Evolutionary conservation across 306 rosid species (phyloP).

Genomic region (Sindora glabra): DNA sequence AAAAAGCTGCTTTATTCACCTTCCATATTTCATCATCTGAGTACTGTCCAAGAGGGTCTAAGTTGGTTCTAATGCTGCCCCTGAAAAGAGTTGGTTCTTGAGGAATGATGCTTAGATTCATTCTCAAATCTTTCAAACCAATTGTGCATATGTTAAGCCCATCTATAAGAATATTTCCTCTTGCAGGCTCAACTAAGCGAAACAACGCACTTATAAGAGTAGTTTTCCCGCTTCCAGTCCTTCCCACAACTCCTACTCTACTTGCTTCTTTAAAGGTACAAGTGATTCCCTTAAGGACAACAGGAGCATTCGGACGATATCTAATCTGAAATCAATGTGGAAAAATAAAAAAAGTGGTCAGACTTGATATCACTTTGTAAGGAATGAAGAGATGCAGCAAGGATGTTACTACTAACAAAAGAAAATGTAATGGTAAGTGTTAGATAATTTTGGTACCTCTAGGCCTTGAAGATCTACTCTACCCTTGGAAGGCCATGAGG

Average conservation of each 20-base stretch:
- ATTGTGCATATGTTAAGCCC: constrained; percentile 43
- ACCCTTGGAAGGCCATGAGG: constrained; percentile 46
- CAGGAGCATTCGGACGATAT: constrained; percentile 38
- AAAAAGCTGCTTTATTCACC: constrained; percentile 16
- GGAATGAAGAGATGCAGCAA: background rate
- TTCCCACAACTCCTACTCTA: constrained; percentile 57
- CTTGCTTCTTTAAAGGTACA: constrained; percentile 46
- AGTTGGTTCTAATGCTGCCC: constrained; percentile 43
- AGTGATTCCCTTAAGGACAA: constrained; percentile 44
- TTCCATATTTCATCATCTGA: constrained; percentile 53
- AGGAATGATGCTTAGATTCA: constrained; percentile 55
- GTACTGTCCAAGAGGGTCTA: constrained; percentile 46
- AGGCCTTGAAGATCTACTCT: constrained; percentile 35
- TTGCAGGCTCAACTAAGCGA: constrained; percentile 43
- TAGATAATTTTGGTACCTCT: constrained; percentile 18
- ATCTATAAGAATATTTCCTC: constrained; percentile 41
- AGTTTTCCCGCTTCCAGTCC: constrained; percentile 59
- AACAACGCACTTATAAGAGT: constrained; percentile 53
- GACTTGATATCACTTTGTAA: too few species aligned
- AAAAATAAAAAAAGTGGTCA: too few species aligned
- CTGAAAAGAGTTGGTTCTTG: constrained; percentile 57
- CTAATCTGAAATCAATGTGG: constrained; percentile 19
- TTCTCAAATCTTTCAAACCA: constrained; percentile 50
- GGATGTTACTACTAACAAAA: too few species aligned
- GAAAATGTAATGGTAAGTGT: too few species aligned